Base-by-base conservation (phyloP, 2,329 filamentous ascomycete genomes). In the Sphaerulina populicola region DNA sequence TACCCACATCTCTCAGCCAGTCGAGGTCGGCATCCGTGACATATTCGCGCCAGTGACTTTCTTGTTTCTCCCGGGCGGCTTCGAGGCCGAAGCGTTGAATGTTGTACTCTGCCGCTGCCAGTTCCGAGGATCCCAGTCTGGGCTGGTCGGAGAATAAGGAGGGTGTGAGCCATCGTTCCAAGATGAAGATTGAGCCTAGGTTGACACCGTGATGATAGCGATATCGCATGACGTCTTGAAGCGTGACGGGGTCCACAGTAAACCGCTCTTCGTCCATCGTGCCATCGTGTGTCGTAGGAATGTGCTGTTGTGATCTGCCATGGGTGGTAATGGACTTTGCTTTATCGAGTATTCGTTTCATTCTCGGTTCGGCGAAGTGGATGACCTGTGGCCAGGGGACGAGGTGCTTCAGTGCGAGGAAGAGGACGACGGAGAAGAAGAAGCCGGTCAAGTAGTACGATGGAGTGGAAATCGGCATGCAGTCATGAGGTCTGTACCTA, bases 131-230 rank as follows among this genome's bases (percentile, higher is more conserved):
- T 6, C 68, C 64, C 23, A 53, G 23, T 27, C 1, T 27, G 5
- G 70, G 71, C 7, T 69, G 63, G 10, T 27, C 66, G 66, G 72
- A 70, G 56, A 77, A 81, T 62, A 78, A 74, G 49, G 68, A 73
- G 1, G 67, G 66, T 38, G 70, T 73, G 3, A 82, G 70, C 78
- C 78, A 82, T 62, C 74, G 71, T 60, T 82, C 80, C 4, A 81
- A 72, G n/a, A 80, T 73, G 62, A 80, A 82, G 41, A 80, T 70
- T 8, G 75, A 74, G 37, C 79, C 79, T 2, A 82, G 68, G 52
- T 82, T 82, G 0, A 73, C 73, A 6, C 78, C 79, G 60, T 81
- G 76, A 52, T 81, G 77, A 57, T 79, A 80, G 38, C 79, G 74
- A 59, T 81, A 82, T 45, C 76, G 71, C 27, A 76, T 63, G 15